These are phyloP conservation scores for Sporothrix curviconia DNA, from an alignment of 2,329 filamentous ascomycete genomes.

Conservation along the genomic window DNA sequence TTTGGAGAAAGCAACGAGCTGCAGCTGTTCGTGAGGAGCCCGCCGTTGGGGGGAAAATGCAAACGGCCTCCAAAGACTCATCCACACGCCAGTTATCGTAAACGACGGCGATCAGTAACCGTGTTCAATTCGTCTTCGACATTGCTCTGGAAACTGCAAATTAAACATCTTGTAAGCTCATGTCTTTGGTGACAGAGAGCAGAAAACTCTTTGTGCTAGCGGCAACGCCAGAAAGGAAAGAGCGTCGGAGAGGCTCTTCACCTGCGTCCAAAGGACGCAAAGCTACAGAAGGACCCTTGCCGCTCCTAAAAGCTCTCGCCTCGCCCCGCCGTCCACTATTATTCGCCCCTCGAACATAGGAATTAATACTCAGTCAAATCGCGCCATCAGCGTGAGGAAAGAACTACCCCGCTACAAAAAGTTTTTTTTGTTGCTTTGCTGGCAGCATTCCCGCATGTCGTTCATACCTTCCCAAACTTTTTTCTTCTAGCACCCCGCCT, in stretches of 20 bases:
- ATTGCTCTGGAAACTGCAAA: slow-evolving; percentile 10
- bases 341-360: too few species aligned
- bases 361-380: too few species aligned
- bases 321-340: not conserved
- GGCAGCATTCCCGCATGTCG: not conserved
- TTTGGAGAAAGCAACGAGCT: not conserved
- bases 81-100: too few species aligned
- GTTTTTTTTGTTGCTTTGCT: not conserved
- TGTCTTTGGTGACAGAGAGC: too few species aligned
- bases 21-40: not conserved
- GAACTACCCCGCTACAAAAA: slow-evolving; percentile 13
- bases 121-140: not conserved
- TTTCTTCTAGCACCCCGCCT: too few species aligned
- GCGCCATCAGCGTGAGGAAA: slow-evolving; percentile 10
- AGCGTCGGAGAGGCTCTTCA: not conserved
- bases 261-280: not conserved
- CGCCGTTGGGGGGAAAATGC: not conserved
- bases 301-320: not conserved
- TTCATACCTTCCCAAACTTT: not conserved
- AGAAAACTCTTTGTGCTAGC: slow-evolving; percentile 7
- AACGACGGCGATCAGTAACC: too few species aligned
- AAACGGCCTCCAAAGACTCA: too few species aligned
- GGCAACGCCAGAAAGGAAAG: not conserved
- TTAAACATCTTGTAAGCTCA: too few species aligned
- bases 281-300: not conserved